Base-by-base conservation (phyloP, 176 grass and related monocot species). In the Bromus sterilis region DNA sequence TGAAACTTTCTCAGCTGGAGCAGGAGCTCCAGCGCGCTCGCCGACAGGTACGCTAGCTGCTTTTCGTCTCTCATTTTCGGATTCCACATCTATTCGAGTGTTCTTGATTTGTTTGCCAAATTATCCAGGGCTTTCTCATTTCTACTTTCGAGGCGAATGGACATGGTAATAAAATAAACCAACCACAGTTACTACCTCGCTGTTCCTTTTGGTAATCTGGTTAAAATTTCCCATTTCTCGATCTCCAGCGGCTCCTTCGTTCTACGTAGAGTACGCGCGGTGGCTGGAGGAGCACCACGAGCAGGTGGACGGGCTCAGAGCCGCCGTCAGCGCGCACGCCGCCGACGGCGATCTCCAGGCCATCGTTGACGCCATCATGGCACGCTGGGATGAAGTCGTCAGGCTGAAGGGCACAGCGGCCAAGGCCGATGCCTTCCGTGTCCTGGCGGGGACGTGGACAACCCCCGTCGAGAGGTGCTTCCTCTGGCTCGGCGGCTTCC, bases 381-480 rank as follows among this genome's bases (percentile, higher is more conserved):
- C 73, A 39, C 89, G 88, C 25, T 84, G 84, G 20, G 3, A 63
- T 3, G 89, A 94, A 23, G 78, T 86, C 39, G 84, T 89, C 87
- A 91, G 80, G 80, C 66, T 94, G 1, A 91, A 91, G 65, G 28
- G 76, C 25, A 39, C 86, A 13, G 86, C 92, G 77, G 76, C 88
- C 71, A 91, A 69, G 79, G 65, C 86, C 31, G 92, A 94, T 67
- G 80, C 87, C 41, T 86, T 94, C 40, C 88, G 84, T 56, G 77
- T 87, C 28, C 51, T 89, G 21, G 87, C 86, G 36, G 92, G 76
- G 34, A 82, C 86, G 57, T 94, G 92, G 92, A 89, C 68, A 51
- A 91, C 92, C 42, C 92, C 92, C n/a, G 76, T 87, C 0, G 92
- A 94, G 84, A 75, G 92, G 80, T 89, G 80, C 20, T 94, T 91